Percentiles rank a stretch among this genome's conserved stretches.
Evolutionary conservation across 768 basidiomycete species (phyloP).

Genomic region (Amanita exitialis): DNA sequence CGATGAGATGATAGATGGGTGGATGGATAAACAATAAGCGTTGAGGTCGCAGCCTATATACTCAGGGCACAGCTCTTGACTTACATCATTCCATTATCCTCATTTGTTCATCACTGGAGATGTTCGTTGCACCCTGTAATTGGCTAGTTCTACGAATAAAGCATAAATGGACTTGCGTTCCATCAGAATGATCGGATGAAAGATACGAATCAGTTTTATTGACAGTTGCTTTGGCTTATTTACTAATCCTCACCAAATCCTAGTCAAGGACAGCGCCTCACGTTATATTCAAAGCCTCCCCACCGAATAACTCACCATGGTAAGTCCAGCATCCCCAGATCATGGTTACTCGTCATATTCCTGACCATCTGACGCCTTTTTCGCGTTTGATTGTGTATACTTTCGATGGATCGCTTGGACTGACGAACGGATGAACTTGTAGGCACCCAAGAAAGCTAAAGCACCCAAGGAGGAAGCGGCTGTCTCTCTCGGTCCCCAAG

Average conservation of each 20-base stretch:
- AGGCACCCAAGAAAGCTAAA: constrained; percentile 83
- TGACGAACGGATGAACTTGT: constrained; percentile 38
- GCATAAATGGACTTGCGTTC: no score
- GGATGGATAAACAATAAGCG: not conserved
- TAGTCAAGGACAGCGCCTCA: constrained; percentile 14
- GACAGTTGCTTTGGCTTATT: not conserved
- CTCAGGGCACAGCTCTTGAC: not conserved
- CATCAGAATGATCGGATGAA: no score
- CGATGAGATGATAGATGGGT: not conserved
- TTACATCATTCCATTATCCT: not conserved
- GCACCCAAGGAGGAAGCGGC: constrained; percentile 71
- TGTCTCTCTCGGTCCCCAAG: constrained; percentile 91
- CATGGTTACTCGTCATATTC: not conserved
- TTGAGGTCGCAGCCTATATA: not conserved
- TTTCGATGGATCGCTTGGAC: constrained; percentile 39
- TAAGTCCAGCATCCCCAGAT: constrained; percentile 16
- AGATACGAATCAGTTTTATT: not conserved
- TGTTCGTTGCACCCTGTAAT: not conserved
- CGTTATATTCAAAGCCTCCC: constrained; percentile 24
- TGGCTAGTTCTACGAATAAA: not conserved
- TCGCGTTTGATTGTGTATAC: not conserved
- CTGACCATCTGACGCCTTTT: not conserved
- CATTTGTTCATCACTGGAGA: no score
- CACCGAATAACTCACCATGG: constrained; percentile 26
- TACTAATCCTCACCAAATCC: constrained; percentile 3